Base-by-base conservation (phyloP, 306 rosid genomes). In the Arachis hypogaea region DNA sequence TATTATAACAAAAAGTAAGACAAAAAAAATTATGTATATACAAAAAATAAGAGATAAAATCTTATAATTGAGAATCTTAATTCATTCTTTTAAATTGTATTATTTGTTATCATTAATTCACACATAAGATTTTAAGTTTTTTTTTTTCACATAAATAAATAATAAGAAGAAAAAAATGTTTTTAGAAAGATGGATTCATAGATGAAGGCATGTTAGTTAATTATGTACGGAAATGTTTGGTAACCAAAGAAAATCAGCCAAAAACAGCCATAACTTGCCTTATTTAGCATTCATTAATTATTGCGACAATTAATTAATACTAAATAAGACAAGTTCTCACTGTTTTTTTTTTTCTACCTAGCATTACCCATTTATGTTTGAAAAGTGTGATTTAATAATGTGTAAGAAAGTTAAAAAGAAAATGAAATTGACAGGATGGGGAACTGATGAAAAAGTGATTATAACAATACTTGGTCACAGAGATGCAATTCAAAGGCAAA, bases 391-490 rank as follows among this genome's bases (percentile, higher is more conserved):
- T 33, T 33, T 46, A 33, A 60, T 41, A 1, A 8, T 66, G 28
- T 50, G 47, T 60, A n/a, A 6, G n/a, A 29, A 36, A 46, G 49
- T 18, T 18, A 18, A 45, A 33, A 33, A 33, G 38, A 33, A 33
- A 33, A 33, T 33, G 3, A 33, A 1, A 33, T 33, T 33, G 38
- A 5, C 28, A 93, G 98, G 98, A 30, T 93, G 92, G 97, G 98
- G 98, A 5, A 84, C 93, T 14, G 83, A 91, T 83, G 96, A 82
- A 87, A 89, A 91, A 86, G 82, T 81, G 11, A 71, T 89, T 4
- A 85, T 91, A 77, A 6, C 80, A 18, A 80, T 91, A 41, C 77
- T 89, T 29, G 93, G 88, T 7, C 90, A 85, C 12, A 91, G 96
- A 88, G 85, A 85, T 77, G 83, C 80, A 0, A 12, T 3, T 10